Base-by-base conservation (phyloP, 2,329 filamentous ascomycete genomes). In the Fusarium sulawesiense region DNA sequence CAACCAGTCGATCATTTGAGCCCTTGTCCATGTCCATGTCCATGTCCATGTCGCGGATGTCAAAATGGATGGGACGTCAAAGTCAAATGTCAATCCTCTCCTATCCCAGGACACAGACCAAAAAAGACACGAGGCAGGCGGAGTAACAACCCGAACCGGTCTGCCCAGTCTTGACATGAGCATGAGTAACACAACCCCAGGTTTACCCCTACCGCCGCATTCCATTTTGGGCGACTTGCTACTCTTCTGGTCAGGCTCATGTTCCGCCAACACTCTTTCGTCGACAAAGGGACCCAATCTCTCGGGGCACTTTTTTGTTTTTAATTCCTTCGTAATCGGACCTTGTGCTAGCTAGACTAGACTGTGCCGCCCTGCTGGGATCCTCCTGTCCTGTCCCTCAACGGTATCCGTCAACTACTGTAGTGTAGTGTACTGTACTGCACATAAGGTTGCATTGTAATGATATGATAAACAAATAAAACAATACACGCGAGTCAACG, bases 71-170 rank as follows among this genome's bases (percentile, higher is more conserved):
- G 32, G 32, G 16, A 18, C 10, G 32, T 18, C 18, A 37, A 37
- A 12, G 34, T 37, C 10, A 37, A 37, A 37, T 37, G 34, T 37
- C 10, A 37, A 37, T 37, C 34, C 34, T 37, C 34, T 37, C 34
- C 34, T 37, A 18, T 50, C 30, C 30, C 21, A 29, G 58, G 66
- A 58, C 66, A 67, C 30, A 55, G 44, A 55, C 58, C 64, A 60
- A 37, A 18, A 56, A 68, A 61, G 47, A 66, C 51, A 71, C 60
- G 56, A 71, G 63, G 50, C 62, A 66, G 66, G 66, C 69, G 70
- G 69, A 70, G 68, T 55, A 58, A 45, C 68, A 64, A 55, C 68
- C 71, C 64, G 65, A 73, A 69, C 60, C 53, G 57, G 66, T 60
- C 70, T 65, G 61, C 42, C 60, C 56, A 58, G 66, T 55, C 66